Evolutionary conservation across 2,329 filamentous ascomycete species (phyloP).

Genomic region (Hypoxylon sp.): DNA sequence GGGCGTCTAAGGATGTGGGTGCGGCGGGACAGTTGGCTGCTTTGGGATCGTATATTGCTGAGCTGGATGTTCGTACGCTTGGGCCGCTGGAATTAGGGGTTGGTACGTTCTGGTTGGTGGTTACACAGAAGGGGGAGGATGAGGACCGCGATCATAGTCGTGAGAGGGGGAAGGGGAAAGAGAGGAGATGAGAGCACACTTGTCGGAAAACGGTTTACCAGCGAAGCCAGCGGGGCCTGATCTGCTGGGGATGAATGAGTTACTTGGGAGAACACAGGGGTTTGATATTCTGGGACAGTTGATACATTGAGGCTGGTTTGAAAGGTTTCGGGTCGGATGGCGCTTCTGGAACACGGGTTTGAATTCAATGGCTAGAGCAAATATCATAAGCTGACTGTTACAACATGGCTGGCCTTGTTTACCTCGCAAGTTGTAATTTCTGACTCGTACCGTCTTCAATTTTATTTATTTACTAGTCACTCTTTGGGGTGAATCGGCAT

Average conservation of each 20-base stretch:
- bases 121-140: constrained; percentile 38
- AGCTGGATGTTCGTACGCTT: constrained; percentile 47
- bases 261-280: too few relatives aligned
- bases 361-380: background rate
- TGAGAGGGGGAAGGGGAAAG: constrained; percentile 12
- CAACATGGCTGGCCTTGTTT: background rate
- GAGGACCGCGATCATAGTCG: background rate
- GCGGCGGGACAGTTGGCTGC: constrained; percentile 39
- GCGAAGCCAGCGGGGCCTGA: background rate
- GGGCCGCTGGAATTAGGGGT: constrained; percentile 35
- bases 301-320: background rate
- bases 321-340: background rate
- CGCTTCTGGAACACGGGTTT: background rate
- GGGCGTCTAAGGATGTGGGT: constrained; percentile 30
- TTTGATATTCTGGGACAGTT: background rate
- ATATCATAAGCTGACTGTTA: background rate
- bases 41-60: constrained; percentile 47
- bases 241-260: too few relatives aligned
- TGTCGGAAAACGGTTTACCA: too few relatives aligned
- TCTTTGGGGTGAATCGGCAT: too few relatives aligned
- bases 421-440: too few relatives aligned
- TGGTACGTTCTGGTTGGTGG: constrained; percentile 56
- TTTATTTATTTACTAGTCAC: too few relatives aligned
- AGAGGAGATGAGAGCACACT: background rate
- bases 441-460: too few relatives aligned